Evolutionary conservation across 1,284 basidiomycete genomes (phyloP), one percentile per base, ranked within the genome.

Genomic region (Tylopilus sp.): DNA sequence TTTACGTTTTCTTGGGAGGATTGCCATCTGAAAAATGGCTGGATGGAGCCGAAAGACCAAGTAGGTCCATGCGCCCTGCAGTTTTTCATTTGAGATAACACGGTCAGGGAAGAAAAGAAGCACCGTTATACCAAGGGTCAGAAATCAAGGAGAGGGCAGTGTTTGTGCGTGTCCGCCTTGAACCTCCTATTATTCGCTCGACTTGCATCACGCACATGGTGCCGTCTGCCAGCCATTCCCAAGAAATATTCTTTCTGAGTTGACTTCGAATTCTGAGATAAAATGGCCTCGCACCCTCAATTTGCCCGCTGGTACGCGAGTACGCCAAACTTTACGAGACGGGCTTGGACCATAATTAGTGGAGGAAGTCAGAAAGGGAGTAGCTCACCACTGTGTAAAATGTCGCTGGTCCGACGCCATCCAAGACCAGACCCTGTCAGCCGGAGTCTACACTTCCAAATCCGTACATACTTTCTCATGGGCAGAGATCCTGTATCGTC

Each of bases 41-140:
- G 34, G n/a, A 31, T 41, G 37, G 31, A 28, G 46, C 29, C 39
- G 43, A 35, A 35, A 28, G 18, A 35, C 31, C 21, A 25, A 30
- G n/a, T 4, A 18, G 16, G 34, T 29, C 33, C 28, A 34, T 33
- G 39, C 40, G 23, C 16, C 52, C 23, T 49, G 47, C 48, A 33
- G 41, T 44, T 42, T 57, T 59, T 61, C 53, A 63, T 63, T 46
- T 44, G 39, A 6, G 36, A 47, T 45, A 41, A 41, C 45, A 49
- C 35, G 42, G 26, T 62, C 60, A 56, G 52, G 59, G 58, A 59
- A 34, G 41, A 13, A 33, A 60, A 52, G 59, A 58, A 58, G 58
- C 19, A n/a, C n/a, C 31, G 26, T 39, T 26, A 21, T 30, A 18
- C 41, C 16, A 39, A 54, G 42, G 39, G 42, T 23, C 33, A 48